Evolutionary conservation across 2,329 filamentous ascomycete species (phyloP), one percentile per base, ranked within the genome.

Genomic region (Colletotrichum sp.): DNA sequence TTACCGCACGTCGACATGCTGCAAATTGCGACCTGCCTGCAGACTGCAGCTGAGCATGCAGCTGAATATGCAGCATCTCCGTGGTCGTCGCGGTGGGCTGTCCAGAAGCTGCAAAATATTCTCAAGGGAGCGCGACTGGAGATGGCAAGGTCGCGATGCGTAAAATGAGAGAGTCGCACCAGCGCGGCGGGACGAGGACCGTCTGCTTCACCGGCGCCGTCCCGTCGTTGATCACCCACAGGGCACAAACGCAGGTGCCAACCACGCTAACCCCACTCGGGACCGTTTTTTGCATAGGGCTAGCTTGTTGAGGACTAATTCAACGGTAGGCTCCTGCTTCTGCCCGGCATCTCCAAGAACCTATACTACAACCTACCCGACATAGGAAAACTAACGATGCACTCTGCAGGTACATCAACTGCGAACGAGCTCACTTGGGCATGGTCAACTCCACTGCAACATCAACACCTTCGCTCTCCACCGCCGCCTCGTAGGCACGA

Each of bases 91-190:
- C 10, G 39, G 18, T 67, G 26, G 18, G 39, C 43, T 52, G 43
- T 52, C 43, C 10, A 52, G 43, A 52, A 52, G 16, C 10, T 52
- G 43, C 4, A 7, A 55, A 52, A 30, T 32, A 26, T 48, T n/a
- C 36, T 28, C 65, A 68, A 36, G 65, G 65, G 30, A 34, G 28
- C 65, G n/a, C n/a, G 24, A 14, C 34, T 34, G 26, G 52, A n/a
- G 65, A 26, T 36, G 36, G 16, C 21, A 24, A 52, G 34, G 52
- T 67, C 34, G 68, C 34, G 70, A 73, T 73, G 63, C 18, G 70
- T 24, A 34, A 75, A 36, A 68, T 73, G 65, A 61, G 67, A 48
- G 34, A 68, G 63, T 72, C 34, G 72, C 68, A 61, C 72, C 63
- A 70, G 61, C 55, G 72, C 63, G 24, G 36, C 68, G 61, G 61